These are phyloP conservation scores for Candida morakotiae DNA, from an alignment of 805 yeast species.

Conservation along the genomic window DNA sequence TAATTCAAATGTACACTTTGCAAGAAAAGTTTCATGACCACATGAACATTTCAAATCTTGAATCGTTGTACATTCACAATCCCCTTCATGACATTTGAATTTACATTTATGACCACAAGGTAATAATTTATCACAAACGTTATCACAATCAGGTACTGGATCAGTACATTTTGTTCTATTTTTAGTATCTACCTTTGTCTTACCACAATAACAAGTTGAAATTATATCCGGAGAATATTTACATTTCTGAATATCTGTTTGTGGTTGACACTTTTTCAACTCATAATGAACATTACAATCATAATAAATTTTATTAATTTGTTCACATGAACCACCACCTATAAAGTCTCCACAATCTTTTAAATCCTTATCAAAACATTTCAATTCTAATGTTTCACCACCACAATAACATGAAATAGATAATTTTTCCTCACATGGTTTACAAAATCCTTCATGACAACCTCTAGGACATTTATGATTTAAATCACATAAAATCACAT, in stretches of 20 bases:
- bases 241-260: conserved; percentile 39
- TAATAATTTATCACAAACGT: conserved; percentile 57
- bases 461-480: conserved; percentile 56
- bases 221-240: conserved; percentile 57
- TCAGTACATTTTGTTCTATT: conserved; percentile 64
- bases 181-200: conserved; percentile 42
- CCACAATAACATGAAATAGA: conserved; percentile 75
- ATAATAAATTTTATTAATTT: conserved; percentile 43
- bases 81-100: conserved; percentile 72
- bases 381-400: conserved; percentile 34
- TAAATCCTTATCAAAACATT: conserved; percentile 44
- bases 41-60: conserved; percentile 61
- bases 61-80: conserved; percentile 60
- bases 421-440: conserved; percentile 54
- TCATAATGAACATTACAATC: conserved; percentile 67
- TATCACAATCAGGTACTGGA: conserved; percentile 72
- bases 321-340: conserved; percentile 33
- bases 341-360: conserved; percentile 28
- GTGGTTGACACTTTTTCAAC: conserved; percentile 49
- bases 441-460: conserved; percentile 86
- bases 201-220: conserved; percentile 80
- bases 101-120: conserved; percentile 73
- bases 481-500: conserved; percentile 58
- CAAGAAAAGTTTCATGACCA: conserved; percentile 48
- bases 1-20: conserved; percentile 57